Evolutionary conservation across 1,284 basidiomycete species (phyloP).

Genomic region (Trametes polyzona): DNA sequence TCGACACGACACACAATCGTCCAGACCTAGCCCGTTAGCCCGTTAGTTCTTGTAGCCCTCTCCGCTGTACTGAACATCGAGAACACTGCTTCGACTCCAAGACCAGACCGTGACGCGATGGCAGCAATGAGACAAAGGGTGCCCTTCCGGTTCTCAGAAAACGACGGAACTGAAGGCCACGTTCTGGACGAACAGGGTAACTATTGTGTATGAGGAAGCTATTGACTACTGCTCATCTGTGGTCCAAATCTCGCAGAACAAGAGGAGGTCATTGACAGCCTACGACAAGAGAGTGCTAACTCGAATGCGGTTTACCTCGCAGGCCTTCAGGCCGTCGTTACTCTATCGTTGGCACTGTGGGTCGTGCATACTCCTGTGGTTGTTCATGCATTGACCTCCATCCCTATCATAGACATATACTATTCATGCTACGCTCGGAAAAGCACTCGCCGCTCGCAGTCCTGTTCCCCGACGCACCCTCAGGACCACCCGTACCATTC

Average conservation of each 20-base stretch:
- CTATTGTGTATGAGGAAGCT: no score
- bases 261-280: constrained; percentile 33
- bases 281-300: constrained; percentile 27
- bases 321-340: constrained; percentile 27
- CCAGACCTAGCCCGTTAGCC: no score
- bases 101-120: not conserved
- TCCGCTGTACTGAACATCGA: not conserved
- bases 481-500: constrained; percentile 22
- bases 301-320: constrained; percentile 25
- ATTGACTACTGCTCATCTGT: not conserved
- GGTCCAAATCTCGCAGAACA: constrained; percentile 27
- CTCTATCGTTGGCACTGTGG: constrained; percentile 32
- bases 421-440: constrained; percentile 25
- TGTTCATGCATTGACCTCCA: not conserved
- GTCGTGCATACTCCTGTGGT: not conserved
- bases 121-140: constrained; percentile 31
- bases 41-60: no score
- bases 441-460: constrained; percentile 30
- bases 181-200: constrained; percentile 39
- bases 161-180: constrained; percentile 22
- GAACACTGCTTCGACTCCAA: not conserved
- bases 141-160: constrained; percentile 32
- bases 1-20: no score
- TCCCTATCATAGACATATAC: constrained; percentile 29
- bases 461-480: constrained; percentile 18